Evolutionary conservation across 352 stramenopile species (phyloP).

Genomic region (Phytopythium vexans): DNA sequence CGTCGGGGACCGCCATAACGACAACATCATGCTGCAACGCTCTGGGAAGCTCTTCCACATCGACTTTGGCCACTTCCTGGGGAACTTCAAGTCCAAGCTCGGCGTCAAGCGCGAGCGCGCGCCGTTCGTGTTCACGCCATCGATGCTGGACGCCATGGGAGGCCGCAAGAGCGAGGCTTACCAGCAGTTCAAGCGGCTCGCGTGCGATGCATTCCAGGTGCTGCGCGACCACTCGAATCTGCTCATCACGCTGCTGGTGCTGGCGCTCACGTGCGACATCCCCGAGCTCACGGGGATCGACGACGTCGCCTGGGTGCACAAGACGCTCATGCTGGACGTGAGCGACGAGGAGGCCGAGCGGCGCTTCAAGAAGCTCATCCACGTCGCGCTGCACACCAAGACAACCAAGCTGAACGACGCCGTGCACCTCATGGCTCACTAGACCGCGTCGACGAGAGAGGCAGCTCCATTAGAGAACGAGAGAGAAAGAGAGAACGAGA

Average conservation of each 20-base stretch:
- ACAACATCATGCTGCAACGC: conserved; percentile 95
- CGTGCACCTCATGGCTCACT: conserved; percentile 84
- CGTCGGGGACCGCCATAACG: conserved; percentile 93
- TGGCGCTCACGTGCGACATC: conserved; percentile 77
- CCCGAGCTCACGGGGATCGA: conserved; percentile 66
- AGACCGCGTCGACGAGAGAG: background rate
- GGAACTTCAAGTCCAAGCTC: conserved; percentile 94
- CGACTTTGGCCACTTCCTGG: conserved; percentile 95
- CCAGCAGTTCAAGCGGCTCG: conserved; percentile 63
- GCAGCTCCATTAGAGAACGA: background rate
- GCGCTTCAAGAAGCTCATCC: conserved; percentile 76
- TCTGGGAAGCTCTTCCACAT: conserved; percentile 96
- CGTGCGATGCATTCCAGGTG: conserved; percentile 67
- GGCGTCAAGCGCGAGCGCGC: conserved; percentile 89
- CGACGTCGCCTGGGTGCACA: conserved; percentile 80
- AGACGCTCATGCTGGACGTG: conserved; percentile 75
- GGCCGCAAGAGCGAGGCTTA: conserved; percentile 74
- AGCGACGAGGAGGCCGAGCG: conserved; percentile 55
- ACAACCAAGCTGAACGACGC: conserved; percentile 84
- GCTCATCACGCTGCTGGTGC: conserved; percentile 78
- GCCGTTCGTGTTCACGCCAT: conserved; percentile 91
- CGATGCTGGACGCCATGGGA: conserved; percentile 87
- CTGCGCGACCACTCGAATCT: conserved; percentile 73
- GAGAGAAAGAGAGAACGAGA: background rate
- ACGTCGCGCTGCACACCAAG: conserved; percentile 68